Base-by-base conservation (phyloP, 2,329 filamentous ascomycete species). In the Purpureocillium takamizusanense region DNA sequence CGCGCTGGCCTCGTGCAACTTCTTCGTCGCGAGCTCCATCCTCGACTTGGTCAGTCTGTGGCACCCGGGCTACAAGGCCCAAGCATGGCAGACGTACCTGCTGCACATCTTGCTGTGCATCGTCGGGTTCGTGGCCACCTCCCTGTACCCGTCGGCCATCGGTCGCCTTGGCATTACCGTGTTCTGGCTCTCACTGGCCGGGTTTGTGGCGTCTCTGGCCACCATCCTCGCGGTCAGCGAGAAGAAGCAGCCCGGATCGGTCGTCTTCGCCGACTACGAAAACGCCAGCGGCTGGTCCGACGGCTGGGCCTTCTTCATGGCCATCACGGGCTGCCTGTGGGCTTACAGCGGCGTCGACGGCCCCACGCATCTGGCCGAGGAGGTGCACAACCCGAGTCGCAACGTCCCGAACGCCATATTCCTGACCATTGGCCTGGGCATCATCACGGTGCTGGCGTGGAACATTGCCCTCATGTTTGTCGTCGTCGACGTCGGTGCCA, bases 401-500 rank as follows among this genome's bases (percentile, higher is more conserved):
- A 50, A 50, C 18, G 50, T 52, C 1, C 50, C 50, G 3, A 46
- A 46, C 4, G 50, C 50, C 14, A 52, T 52, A 8, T 47, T 51
- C 28, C 35, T 49, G 7, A 51, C 50, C 0, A 50, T 52, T 0
- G 48, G 38, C 2, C 42, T 52, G 1, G 50, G 50, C 1, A 47
- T 52, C 4, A 33, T 38, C 1, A 52, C 50, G 0, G 50, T 52
- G 2, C 2, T 51, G 8, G 44, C 42, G 2, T 52, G 50, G 50
- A 52, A 42, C 13, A 50, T 52, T 9, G 47, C 50, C 3, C 32
- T 52, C 1, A 50, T 52, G 48, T 52, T 50, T n/a, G 46, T 44
- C 4, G 39, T 52, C 23, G 51, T 42, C 4, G 50, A 52, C 23
- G 23, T 51, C 8, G 42, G 50, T 17, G 50, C 48, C 1, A 43